phyloP scores from a whole-genome alignment of 768 basidiomycete species.

The Naganishia onofrii region DNA sequence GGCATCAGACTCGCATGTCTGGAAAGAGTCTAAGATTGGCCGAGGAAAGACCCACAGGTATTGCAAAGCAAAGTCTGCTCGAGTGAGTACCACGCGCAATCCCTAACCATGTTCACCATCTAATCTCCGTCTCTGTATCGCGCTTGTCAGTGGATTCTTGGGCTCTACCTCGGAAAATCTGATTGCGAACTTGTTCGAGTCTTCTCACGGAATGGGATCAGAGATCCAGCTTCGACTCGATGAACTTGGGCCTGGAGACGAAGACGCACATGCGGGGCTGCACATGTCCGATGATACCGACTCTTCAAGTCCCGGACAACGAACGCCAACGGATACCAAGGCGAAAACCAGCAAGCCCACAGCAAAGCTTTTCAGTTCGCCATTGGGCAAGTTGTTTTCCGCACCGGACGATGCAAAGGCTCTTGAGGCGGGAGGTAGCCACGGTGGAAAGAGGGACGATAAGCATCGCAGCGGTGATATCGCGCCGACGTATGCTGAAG shows the following conservation, averaged over 20 bases:
- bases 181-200: conserved; percentile 18
- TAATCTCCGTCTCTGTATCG: background rate
- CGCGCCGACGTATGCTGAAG: background rate
- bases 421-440: background rate
- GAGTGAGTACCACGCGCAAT: background rate
- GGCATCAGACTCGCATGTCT: conserved; percentile 12
- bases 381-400: background rate
- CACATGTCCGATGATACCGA: background rate
- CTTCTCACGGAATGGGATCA: conserved; percentile 2
- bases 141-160: background rate
- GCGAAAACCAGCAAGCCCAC: background rate
- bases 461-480: background rate
- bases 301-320: background rate
- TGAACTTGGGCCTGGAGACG: conserved; percentile 4
- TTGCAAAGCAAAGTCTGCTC: background rate
- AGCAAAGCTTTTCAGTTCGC: background rate
- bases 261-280: background rate
- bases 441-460: background rate
- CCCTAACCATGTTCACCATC: background rate
- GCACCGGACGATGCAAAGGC: background rate
- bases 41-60: background rate
- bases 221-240: conserved; percentile 20
- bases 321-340: background rate
- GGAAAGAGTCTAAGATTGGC: background rate
- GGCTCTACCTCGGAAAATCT: conserved; percentile 18